Conservation (phyloP, 208 protist species). For the Trypanosoma grayi region DNA sequence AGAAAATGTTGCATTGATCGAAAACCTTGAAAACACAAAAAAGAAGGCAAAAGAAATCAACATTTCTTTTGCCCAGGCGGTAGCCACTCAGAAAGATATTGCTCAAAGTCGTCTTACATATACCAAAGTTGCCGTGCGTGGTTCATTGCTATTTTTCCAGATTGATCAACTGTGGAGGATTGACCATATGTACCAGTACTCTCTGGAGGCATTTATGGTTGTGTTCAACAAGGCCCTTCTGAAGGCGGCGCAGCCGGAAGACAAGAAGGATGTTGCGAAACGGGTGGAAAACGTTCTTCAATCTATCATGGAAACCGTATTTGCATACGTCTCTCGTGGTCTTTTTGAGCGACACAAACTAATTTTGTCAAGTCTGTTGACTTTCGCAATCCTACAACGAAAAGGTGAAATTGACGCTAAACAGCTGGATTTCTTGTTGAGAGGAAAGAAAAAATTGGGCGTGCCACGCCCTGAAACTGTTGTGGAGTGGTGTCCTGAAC, state of each 20-base stretch:
- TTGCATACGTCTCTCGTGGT: slow-evolving; percentile 96
- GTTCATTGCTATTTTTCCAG: slow-evolving; percentile 97
- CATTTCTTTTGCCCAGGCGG: slow-evolving; percentile 91
- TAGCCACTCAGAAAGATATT: slow-evolving; percentile 94
- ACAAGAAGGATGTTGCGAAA: slow-evolving; percentile 90
- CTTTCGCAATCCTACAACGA: slow-evolving; percentile 91
- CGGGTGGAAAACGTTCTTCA: slow-evolving; percentile 93
- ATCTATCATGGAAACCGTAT: slow-evolving; percentile 93
- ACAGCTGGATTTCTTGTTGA: slow-evolving; percentile 95
- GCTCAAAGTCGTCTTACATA: slow-evolving; percentile 94
- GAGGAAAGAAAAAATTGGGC: slow-evolving; percentile 88
- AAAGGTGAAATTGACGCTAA: slow-evolving; percentile 78
- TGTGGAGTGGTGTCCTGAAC: slow-evolving; percentile 89
- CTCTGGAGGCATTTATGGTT: slow-evolving; percentile 96
- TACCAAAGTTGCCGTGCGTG: slow-evolving; percentile 94
- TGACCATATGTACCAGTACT: slow-evolving; percentile 99
- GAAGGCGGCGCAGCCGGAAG: slow-evolving; percentile 81
- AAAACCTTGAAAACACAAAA: slow-evolving; percentile 97
- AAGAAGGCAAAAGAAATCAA: slow-evolving; percentile 96
- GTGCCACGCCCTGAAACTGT: slow-evolving; percentile 87
- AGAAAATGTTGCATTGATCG: slow-evolving; percentile 94
- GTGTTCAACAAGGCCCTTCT: slow-evolving; percentile 97
- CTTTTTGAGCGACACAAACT: slow-evolving; percentile 99
- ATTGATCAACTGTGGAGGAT: slow-evolving; percentile 96
- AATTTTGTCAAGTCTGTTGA: slow-evolving; percentile 96